Percentiles rank a stretch among this genome's conserved stretches.
Evolutionary conservation across 2,329 filamentous ascomycete species (phyloP).

Genomic region (Fusarium algeriense): DNA sequence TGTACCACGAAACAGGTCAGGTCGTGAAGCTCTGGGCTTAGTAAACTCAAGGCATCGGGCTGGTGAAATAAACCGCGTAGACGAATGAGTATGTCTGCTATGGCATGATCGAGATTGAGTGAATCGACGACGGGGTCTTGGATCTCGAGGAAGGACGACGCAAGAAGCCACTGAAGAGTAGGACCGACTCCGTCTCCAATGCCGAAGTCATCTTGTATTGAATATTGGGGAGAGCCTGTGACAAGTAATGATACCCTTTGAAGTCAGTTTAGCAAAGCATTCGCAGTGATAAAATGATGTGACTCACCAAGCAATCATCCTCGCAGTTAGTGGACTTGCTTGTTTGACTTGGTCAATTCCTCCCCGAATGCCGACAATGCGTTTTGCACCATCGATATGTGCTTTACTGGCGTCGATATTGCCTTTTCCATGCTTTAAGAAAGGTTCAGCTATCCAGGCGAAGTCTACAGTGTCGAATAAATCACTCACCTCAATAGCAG

Average conservation of each 20-base stretch:
- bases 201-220: slow-evolving; percentile 62
- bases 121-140: slow-evolving; percentile 25
- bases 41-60: slow-evolving; percentile 45
- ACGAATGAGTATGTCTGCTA: slow-evolving; percentile 56
- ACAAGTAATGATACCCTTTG: slow-evolving; percentile 69
- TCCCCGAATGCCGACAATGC: slow-evolving; percentile 62
- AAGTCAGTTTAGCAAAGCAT: background rate
- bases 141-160: slow-evolving; percentile 19
- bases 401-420: slow-evolving; percentile 59
- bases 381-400: slow-evolving; percentile 64
- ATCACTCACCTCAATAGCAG: slow-evolving; percentile 65
- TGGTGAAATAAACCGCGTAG: slow-evolving; percentile 59
- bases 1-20: slow-evolving; percentile 67
- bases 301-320: slow-evolving; percentile 66
- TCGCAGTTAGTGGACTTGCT: slow-evolving; percentile 65
- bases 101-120: slow-evolving; percentile 50
- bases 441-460: background rate
- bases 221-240: slow-evolving; percentile 64
- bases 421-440: slow-evolving; percentile 63
- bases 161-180: slow-evolving; percentile 62
- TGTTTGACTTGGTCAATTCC: slow-evolving; percentile 62
- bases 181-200: slow-evolving; percentile 62
- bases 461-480: accelerated
- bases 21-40: slow-evolving; percentile 64
- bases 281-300: background rate